These are phyloP conservation scores for Tolypocladium cylindrosporum DNA, from an alignment of 2,329 filamentous ascomycete genomes.

Conservation along the genomic window DNA sequence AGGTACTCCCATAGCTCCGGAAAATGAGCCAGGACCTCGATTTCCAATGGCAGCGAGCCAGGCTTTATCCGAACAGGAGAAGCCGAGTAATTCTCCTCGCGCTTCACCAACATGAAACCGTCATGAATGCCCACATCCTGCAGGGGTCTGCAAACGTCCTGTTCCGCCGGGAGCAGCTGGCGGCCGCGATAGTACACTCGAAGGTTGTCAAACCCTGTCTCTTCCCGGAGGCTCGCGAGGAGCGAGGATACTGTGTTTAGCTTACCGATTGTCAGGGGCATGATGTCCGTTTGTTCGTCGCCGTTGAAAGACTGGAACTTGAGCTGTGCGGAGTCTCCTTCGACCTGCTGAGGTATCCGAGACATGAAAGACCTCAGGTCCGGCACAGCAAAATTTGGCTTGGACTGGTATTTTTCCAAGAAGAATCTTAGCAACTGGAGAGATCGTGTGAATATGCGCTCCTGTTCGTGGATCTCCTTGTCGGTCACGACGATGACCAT, in stretches of 20 bases:
- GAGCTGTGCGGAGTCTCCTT: slow-evolving; percentile 56
- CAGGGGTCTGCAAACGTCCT: slow-evolving; percentile 50
- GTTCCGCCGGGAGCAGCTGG: slow-evolving; percentile 50
- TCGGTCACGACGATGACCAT: slow-evolving; percentile 42
- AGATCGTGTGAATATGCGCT: slow-evolving; percentile 58
- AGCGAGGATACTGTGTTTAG: slow-evolving; percentile 63
- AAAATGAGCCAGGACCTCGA: slow-evolving; percentile 73
- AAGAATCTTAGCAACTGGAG: slow-evolving; percentile 60
- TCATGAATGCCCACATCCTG: slow-evolving; percentile 57
- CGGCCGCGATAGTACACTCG: slow-evolving; percentile 61
- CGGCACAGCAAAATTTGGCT: slow-evolving; percentile 48
- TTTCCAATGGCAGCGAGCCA: slow-evolving; percentile 56
- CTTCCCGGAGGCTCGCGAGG: slow-evolving; percentile 53
- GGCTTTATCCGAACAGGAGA: slow-evolving; percentile 34
- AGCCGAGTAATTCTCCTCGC: slow-evolving; percentile 36
- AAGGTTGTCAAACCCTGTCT: slow-evolving; percentile 68
- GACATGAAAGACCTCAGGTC: slow-evolving; percentile 45
- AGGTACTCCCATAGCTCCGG: slow-evolving; percentile 75
- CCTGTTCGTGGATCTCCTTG: slow-evolving; percentile 34
- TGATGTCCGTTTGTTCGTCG: slow-evolving; percentile 46
- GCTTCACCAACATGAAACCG: slow-evolving; percentile 57
- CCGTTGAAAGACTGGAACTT: slow-evolving; percentile 68
- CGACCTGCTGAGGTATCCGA: slow-evolving; percentile 38
- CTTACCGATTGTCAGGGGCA: slow-evolving; percentile 54
- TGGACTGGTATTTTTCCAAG: slow-evolving; percentile 52